Percentiles rank a stretch among this genome's conserved stretches.
phyloP scores from a whole-genome alignment of 2,329 filamentous ascomycete species.

The Lojkania enalia region DNA sequence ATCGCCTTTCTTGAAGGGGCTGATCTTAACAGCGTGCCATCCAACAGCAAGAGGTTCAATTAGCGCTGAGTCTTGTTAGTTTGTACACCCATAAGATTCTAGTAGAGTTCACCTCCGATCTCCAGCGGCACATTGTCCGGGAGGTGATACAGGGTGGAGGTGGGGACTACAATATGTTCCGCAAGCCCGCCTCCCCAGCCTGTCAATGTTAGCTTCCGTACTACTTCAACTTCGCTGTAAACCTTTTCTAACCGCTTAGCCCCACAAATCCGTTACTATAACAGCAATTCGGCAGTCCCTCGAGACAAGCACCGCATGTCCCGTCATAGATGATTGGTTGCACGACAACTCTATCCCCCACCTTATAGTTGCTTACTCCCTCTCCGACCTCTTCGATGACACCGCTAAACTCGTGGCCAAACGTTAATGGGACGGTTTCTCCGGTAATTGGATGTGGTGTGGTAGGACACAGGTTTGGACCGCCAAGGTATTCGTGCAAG shows the following conservation, averaged over 20 bases:
- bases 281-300: constrained; percentile 59
- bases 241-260: constrained; percentile 45
- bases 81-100: neutral
- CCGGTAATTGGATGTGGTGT: constrained; percentile 59
- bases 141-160: constrained; percentile 50
- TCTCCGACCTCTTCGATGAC: constrained; percentile 56
- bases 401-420: constrained; percentile 59
- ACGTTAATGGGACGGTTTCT: constrained; percentile 56
- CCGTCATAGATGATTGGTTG: constrained; percentile 61
- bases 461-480: constrained; percentile 54
- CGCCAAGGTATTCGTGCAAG: constrained; percentile 55
- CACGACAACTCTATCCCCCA: constrained; percentile 54
- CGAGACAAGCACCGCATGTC: constrained; percentile 55
- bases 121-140: constrained; percentile 58
- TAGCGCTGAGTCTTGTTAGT: constrained; percentile 43
- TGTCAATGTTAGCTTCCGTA: constrained; percentile 12
- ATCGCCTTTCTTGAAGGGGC: constrained; percentile 52
- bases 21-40: constrained; percentile 59
- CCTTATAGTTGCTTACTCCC: constrained; percentile 53
- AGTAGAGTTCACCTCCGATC: constrained; percentile 44
- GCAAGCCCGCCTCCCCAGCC: constrained; percentile 57
- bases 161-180: constrained; percentile 57
- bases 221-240: neutral
- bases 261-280: constrained; percentile 59
- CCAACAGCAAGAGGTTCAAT: constrained; percentile 60